Conservation (phyloP, 768 basidiomycete species). For the Rickenella mellea region DNA sequence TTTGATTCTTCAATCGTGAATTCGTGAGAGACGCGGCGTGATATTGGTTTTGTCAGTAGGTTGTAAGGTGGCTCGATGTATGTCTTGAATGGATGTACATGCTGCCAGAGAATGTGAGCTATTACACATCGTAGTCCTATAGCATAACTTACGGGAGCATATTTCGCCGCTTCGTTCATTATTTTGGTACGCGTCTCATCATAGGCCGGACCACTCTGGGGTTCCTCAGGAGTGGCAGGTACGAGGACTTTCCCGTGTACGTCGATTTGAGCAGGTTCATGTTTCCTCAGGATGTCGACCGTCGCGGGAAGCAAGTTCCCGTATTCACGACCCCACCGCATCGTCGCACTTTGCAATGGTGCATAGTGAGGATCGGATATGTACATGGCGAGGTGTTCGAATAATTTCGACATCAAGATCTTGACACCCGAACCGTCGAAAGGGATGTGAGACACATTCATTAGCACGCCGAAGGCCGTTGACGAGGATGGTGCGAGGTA, state of each 20-base stretch:
- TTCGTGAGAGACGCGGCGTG: conserved; percentile 7
- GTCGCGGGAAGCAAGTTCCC: conserved; percentile 12
- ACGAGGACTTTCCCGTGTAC: too few relatives aligned
- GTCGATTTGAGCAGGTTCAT: too few relatives aligned
- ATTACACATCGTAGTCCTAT: too few relatives aligned
- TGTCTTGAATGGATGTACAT: too few relatives aligned
- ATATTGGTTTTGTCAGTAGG: too few relatives aligned
- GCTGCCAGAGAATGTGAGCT: too few relatives aligned
- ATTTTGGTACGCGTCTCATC: conserved; percentile 8
- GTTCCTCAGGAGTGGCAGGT: too few relatives aligned
- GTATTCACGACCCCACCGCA: conserved; percentile 13
- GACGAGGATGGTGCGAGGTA: conserved; percentile 9
- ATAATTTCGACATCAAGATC: conserved; percentile 12
- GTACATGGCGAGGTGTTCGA: too few relatives aligned
- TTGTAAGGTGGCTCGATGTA: too few relatives aligned
- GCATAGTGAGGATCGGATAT: conserved; percentile 7
- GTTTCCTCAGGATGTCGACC: too few relatives aligned
- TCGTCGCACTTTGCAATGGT: background rate
- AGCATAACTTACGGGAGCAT: too few relatives aligned
- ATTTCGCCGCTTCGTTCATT: too few relatives aligned
- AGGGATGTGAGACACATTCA: conserved; percentile 14
- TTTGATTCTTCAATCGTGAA: conserved; percentile 8
- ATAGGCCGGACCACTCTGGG: conserved; percentile 5
- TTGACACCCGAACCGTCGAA: conserved; percentile 17
- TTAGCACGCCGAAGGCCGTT: conserved; percentile 10